Conservation (phyloP, 1,139 yeast genomes). For the Yamadazyma sp. region DNA sequence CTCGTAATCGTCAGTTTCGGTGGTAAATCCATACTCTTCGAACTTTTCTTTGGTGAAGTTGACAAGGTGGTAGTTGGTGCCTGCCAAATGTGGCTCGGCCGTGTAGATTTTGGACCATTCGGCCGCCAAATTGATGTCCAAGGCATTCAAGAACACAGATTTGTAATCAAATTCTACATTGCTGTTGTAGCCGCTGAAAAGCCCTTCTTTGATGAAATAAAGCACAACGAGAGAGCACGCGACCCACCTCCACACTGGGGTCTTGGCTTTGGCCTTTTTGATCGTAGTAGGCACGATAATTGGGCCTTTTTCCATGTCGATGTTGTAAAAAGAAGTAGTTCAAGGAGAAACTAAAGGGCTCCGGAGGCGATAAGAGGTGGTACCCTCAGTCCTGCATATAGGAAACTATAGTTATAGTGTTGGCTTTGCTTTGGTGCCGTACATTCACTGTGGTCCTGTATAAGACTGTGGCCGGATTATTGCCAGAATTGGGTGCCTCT, state of each 20-base stretch:
- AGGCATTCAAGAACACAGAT: constrained; percentile 31
- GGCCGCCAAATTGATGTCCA: constrained; percentile 50
- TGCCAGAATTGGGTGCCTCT: no score
- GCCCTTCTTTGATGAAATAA: background rate
- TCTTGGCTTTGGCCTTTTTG: no score
- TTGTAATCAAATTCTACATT: constrained; percentile 15
- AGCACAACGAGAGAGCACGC: background rate
- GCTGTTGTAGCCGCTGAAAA: background rate
- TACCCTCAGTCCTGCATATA: no score
- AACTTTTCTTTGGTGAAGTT: constrained; percentile 66
- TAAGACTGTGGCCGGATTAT: no score
- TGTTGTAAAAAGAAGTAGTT: background rate
- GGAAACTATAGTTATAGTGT: no score
- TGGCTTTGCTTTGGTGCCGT: no score
- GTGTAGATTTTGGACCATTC: constrained; percentile 60
- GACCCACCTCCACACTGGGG: background rate
- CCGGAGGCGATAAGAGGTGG: constrained; percentile 1
- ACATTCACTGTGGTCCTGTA: no score
- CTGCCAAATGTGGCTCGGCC: constrained; percentile 68
- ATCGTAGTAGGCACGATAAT: no score
- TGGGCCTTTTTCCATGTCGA: background rate
- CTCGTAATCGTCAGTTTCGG: constrained; percentile 59
- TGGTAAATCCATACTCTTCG: constrained; percentile 57
- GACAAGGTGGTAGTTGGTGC: constrained; percentile 62
- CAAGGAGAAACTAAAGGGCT: background rate